A percentile compares a stretch with the other conserved stretches of the same genome.
Conservation (phyloP, 441 rosid species). For the Aquilaria agallochum region DNA sequence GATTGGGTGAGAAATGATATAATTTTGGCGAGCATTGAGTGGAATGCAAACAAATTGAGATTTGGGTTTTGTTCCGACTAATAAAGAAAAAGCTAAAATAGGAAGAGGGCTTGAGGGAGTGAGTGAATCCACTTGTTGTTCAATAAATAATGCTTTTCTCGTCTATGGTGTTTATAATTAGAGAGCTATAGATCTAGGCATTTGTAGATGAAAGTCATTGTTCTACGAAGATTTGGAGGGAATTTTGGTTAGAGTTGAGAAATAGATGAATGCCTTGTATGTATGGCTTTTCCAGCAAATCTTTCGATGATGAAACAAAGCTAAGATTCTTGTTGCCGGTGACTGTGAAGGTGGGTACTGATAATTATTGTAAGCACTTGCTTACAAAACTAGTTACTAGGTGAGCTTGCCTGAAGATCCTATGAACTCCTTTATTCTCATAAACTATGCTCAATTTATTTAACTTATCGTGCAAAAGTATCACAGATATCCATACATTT, state of each 20-base stretch:
- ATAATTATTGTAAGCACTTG: constrained; percentile 40
- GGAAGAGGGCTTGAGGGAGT: constrained; percentile 63
- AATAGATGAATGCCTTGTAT: constrained; percentile 78
- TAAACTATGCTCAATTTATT: constrained; percentile 80
- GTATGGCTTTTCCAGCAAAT: constrained; percentile 88
- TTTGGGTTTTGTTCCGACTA: constrained; percentile 76
- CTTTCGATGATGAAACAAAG: constrained; percentile 49
- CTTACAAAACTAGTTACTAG: constrained; percentile 59
- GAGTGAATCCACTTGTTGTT: constrained; percentile 62
- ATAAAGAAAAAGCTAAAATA: constrained; percentile 71
- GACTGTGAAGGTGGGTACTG: constrained; percentile 41
- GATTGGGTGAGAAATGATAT: constrained; percentile 25
- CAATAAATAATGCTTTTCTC: constrained; percentile 80
- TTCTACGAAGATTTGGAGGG: constrained; percentile 69
- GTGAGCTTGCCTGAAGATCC: constrained; percentile 48
- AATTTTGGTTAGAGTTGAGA: constrained; percentile 60
- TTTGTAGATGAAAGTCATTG: constrained; percentile 62
- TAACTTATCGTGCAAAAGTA: constrained; percentile 55
- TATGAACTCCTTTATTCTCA: constrained; percentile 50
- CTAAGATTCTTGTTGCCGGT: constrained; percentile 48
- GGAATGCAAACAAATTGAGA: constrained; percentile 84
- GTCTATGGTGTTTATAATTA: constrained; percentile 86
- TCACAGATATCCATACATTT: constrained; percentile 42
- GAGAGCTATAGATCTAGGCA: constrained; percentile 70
- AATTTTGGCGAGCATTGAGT: constrained; percentile 51